These are phyloP conservation scores for Colletotrichum sp. DNA, from an alignment of 2,329 filamentous ascomycete species.

Conservation along the genomic window DNA sequence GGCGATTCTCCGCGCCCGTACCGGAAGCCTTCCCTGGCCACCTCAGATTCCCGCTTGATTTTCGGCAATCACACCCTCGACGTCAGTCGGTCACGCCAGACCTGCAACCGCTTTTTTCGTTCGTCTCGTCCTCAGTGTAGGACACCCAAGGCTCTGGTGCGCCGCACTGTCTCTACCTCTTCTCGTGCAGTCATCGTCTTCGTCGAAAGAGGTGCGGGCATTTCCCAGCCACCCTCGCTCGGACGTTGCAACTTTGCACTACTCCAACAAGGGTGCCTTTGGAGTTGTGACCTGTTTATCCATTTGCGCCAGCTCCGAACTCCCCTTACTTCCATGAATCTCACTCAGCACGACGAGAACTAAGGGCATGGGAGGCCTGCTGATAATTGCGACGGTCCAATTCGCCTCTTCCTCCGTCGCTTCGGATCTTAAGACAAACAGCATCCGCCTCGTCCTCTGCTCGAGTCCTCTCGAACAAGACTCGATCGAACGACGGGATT, in stretches of 20 bases:
- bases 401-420: not conserved
- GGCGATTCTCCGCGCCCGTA: not conserved
- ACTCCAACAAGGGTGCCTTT: not conserved
- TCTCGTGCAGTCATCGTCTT: not conserved
- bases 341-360: not conserved
- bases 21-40: not conserved
- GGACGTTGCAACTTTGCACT: conserved; percentile 1
- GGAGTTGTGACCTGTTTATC: not conserved
- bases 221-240: conserved; percentile 11
- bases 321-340: not conserved
- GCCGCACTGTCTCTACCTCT: not conserved
- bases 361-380: not conserved
- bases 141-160: not conserved
- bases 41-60: conserved; percentile 1
- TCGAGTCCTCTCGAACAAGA: not conserved
- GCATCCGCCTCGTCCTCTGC: not conserved
- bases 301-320: not conserved
- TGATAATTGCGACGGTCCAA: not conserved
- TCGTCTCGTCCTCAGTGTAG: not conserved
- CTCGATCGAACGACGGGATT: not conserved
- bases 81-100: not conserved
- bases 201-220: conserved; percentile 7
- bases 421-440: not conserved
- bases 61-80: not conserved
- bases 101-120: not conserved